A percentile compares a stretch with the other conserved stretches of the same genome.
Evolutionary conservation across 352 stramenopile species (phyloP).

Genomic region (Peronospora farinosa): DNA sequence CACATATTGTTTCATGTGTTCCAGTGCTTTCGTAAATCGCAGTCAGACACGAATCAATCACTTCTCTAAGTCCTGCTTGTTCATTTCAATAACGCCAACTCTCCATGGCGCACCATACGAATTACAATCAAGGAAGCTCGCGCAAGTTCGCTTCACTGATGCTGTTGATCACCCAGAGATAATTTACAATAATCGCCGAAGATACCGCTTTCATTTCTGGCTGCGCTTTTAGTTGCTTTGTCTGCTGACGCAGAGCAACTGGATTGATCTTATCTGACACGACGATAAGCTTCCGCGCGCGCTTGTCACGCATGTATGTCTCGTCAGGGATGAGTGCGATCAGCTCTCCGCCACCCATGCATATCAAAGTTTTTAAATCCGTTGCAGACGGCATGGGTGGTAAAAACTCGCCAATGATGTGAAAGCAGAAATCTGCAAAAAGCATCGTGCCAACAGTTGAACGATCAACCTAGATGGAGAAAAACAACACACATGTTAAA

Average conservation of each 20-base stretch:
- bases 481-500: slow-evolving; percentile 3
- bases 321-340: slow-evolving; percentile 44
- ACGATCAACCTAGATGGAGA: slow-evolving; percentile 3
- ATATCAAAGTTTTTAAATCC: slow-evolving; percentile 64
- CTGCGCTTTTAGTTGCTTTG: slow-evolving; percentile 33
- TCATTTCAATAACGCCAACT: slow-evolving; percentile 23
- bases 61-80: slow-evolving; percentile 7
- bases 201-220: slow-evolving; percentile 38
- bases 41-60: slow-evolving; percentile 14
- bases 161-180: slow-evolving; percentile 83
- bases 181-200: slow-evolving; percentile 60
- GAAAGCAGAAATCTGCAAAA: slow-evolving; percentile 64
- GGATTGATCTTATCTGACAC: slow-evolving; percentile 74
- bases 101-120: slow-evolving; percentile 1
- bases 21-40: slow-evolving; percentile 33
- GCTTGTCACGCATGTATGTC: slow-evolving; percentile 49
- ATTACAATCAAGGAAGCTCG: slow-evolving; percentile 18
- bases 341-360: slow-evolving; percentile 54
- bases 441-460: slow-evolving; percentile 53
- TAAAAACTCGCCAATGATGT: slow-evolving; percentile 71
- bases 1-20: slow-evolving; percentile 13
- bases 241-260: slow-evolving; percentile 38
- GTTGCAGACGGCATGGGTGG: slow-evolving; percentile 60
- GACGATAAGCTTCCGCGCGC: slow-evolving; percentile 48
- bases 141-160: slow-evolving; percentile 75